Base-by-base conservation (phyloP, 257 asterid species). In the Petrea volubilis region DNA sequence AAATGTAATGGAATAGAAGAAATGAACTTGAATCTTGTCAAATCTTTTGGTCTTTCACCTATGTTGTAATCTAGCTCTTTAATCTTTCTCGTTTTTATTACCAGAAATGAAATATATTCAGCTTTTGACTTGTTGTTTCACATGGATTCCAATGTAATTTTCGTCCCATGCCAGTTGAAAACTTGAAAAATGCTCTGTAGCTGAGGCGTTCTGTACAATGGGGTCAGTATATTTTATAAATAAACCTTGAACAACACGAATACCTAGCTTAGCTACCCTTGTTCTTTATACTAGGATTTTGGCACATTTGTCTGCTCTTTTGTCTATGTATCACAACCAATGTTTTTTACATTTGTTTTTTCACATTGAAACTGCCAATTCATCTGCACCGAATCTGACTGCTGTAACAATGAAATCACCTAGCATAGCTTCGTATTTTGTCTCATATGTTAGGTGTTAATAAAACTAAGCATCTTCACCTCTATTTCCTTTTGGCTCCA, bases 381-480 rank as follows among this genome's bases (percentile, higher is more conserved):
- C 43, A 51, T 73, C 23, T 72, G 51, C 44, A 27, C 60, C 66
- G 53, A 73, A 73, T 77, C 75, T 51, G 71, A 66, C 7, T 59
- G 44, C 53, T 34, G 63, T 65, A 64, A 47, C 56, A 28, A 63
- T 63, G 68, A 52, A n/a, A 63, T 44, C 36, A 63, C 24, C 55
- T 10, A 36, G n/a, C 68, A 47, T 3, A 60, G 70, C 24, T 60
- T 60, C 27, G 20, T 31, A 59, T 62, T 21, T 70, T 76, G 80
- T 76, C 80, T 70, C 59, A 55, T 68, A 24, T 71, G 40, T n/a
- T 27, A 49, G 64, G 20, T 9, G 40, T 64, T 34, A 67, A 67
- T 23, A n/a, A 2, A 15, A 43, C 44, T 41, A 36, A 41, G 29
- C 67, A 55, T 59, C 65, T 66, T 65, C 71, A 7, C 73, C 64